Base-by-base conservation (phyloP, 208 protist genomes). In the Trypanosoma boissoni region DNA sequence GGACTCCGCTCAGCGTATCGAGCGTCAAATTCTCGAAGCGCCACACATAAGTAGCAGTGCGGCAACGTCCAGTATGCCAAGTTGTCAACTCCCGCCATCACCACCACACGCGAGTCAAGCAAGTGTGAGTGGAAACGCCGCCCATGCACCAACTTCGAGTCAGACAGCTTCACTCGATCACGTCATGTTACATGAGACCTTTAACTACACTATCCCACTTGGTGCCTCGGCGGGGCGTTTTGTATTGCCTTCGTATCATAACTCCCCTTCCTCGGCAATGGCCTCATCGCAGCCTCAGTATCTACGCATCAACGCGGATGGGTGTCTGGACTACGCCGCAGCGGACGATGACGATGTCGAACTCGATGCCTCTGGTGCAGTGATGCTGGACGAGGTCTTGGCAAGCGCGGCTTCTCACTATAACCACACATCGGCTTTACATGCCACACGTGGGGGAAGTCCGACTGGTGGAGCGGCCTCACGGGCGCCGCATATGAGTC, bases 271-370 rank as follows among this genome's bases (percentile, higher is more conserved):
- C 0, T 37, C 39, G 34, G 34, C 43, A 78, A 24, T 58, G 74
- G 37, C n/a, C 16, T 54, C 71, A 10, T 66, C 78, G 20, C 55
- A 64, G 32, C 79, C 87, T 56, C 86, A 93, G 69, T 90, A 80
- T 55, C 60, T 93, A 31, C 80, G 86, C 42, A 88, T 93, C 68
- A 93, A 89, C 59, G 77, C 84, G 16, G 73, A 83, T 29, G 86
- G 86, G 31, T 87, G 77, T 59, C 71, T 93, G n/a, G 86, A 93
- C 45, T 72, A 88, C 53, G 83, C 80, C 39, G 60, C 67, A 42
- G 59, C 83, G 2, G 68, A 64, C 2, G 86, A 88, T 21, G 79
- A 93, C 6, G 86, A 92, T 55, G 26, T 70, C 8, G 34, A 16
- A n/a, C n/a, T n/a, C n/a, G n/a, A n/a, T n/a, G n/a, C n/a, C n/a